Percentiles rank a stretch among this genome's conserved stretches.
These are phyloP conservation scores for Cyclotella cryptica DNA, from an alignment of 108 stramenopile genomes.

Conservation along the genomic window DNA sequence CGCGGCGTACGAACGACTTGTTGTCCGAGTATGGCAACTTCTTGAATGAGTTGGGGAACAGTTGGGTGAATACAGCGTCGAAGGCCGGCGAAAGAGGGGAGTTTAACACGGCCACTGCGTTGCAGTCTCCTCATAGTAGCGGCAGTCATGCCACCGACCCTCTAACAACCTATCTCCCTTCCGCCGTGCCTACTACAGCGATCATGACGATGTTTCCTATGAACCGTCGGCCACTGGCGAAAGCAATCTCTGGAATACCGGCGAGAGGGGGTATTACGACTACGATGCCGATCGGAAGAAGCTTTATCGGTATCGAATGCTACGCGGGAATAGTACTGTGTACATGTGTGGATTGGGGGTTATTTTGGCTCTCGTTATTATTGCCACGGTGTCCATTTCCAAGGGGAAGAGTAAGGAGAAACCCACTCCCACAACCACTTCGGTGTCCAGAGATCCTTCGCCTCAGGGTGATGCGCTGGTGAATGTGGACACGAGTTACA, in stretches of 20 bases:
- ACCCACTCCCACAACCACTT: not conserved
- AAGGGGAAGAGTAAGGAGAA: not conserved
- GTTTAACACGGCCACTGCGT: not conserved
- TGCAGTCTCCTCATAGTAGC: not conserved
- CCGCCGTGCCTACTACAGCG: not conserved
- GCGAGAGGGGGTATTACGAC: not conserved
- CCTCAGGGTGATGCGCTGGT: not conserved
- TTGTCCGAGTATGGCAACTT: constrained; percentile 12
- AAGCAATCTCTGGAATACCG: constrained; percentile 4
- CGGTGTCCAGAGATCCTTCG: not conserved
- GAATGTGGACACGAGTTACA: not conserved
- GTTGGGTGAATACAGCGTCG: not conserved
- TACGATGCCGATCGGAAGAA: constrained; percentile 14
- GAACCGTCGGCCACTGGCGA: not conserved
- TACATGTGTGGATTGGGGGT: constrained; percentile 7
- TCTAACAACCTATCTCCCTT: not conserved
- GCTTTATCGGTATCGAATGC: constrained; percentile 2
- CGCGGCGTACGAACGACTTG: constrained; percentile 19
- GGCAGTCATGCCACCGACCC: not conserved
- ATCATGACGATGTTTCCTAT: constrained; percentile 11
- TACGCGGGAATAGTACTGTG: not conserved
- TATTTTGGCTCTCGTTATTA: not conserved
- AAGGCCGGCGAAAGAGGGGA: not conserved
- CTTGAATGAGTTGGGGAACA: constrained; percentile 5
- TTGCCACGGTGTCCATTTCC: not conserved